phyloP scores from a whole-genome alignment of 192 early-diverging fungal genomes.

The Fimicolochytrium jonesii region DNA sequence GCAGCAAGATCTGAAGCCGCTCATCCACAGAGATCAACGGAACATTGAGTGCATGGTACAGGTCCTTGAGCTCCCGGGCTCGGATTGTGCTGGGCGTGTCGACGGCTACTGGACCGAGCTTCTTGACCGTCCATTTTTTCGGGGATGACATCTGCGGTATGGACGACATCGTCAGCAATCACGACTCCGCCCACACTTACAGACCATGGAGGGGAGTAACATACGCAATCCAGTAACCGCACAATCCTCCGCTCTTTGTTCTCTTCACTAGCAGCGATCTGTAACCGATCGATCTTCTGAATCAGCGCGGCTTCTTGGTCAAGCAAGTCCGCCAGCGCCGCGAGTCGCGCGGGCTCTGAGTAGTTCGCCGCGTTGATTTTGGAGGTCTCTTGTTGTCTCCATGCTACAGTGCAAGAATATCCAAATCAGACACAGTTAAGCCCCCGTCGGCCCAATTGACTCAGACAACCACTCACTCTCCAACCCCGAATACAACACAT shows the following conservation, averaged over 20 bases:
- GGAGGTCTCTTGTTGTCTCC: constrained; percentile 49
- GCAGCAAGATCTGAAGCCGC: constrained; percentile 53
- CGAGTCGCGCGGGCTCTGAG: constrained; percentile 47
- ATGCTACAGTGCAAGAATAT: constrained; percentile 25
- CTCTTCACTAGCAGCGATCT: constrained; percentile 50
- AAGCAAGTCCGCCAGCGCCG: constrained; percentile 52
- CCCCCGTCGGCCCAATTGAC: background rate
- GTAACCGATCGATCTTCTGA: constrained; percentile 57
- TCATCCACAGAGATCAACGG: constrained; percentile 49
- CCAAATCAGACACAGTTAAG: too few species aligned
- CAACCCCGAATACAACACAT: constrained; percentile 54
- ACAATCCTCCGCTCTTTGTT: constrained; percentile 44
- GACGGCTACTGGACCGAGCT: constrained; percentile 23
- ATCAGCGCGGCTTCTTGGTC: constrained; percentile 57
- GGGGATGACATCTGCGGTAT: constrained; percentile 23
- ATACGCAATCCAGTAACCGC: constrained; percentile 43
- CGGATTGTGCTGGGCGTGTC: constrained; percentile 58
- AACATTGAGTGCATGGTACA: constrained; percentile 55
- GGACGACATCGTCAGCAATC: too few species aligned
- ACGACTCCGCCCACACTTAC: background rate
- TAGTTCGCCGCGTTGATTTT: constrained; percentile 48
- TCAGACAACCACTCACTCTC: constrained; percentile 41
- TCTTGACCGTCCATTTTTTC: background rate
- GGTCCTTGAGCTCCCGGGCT: constrained; percentile 53
- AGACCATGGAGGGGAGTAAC: too few species aligned